A percentile compares a stretch with the other conserved stretches of the same genome.
Conservation (phyloP, 768 basidiomycete genomes). For the Astraeus odoratus region DNA sequence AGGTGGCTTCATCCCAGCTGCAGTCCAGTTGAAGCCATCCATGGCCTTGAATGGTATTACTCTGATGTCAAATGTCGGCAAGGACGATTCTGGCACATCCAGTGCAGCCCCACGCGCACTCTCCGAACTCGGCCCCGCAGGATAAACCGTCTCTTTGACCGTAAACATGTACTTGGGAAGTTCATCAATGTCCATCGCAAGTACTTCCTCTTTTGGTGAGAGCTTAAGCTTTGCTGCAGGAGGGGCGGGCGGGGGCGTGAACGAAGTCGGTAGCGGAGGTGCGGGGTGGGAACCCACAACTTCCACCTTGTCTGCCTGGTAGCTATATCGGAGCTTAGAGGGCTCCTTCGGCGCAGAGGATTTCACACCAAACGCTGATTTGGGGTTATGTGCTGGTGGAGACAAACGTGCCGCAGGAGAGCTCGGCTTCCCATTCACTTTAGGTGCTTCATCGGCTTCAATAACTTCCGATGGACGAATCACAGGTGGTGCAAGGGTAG, state of each 20-base stretch:
- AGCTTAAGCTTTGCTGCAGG: slow-evolving; percentile 22
- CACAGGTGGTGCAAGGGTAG: slow-evolving; percentile 12
- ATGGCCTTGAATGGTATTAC: slow-evolving; percentile 14
- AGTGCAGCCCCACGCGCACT: slow-evolving; percentile 32
- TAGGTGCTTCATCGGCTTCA: slow-evolving; percentile 29
- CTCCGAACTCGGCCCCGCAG: slow-evolving; percentile 16
- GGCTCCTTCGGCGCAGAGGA: slow-evolving; percentile 64
- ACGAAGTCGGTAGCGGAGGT: not conserved
- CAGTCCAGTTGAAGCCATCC: slow-evolving; percentile 53
- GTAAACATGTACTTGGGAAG: slow-evolving; percentile 32
- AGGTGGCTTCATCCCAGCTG: slow-evolving; percentile 51
- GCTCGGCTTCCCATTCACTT: slow-evolving; percentile 12
- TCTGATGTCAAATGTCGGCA: slow-evolving; percentile 41
- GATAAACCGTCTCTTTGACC: slow-evolving; percentile 7
- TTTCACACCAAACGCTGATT: slow-evolving; percentile 30
- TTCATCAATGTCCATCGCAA: slow-evolving; percentile 22
- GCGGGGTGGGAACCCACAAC: slow-evolving; percentile 13
- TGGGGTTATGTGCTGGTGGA: slow-evolving; percentile 15
- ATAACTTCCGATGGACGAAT: slow-evolving; percentile 33
- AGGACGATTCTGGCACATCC: slow-evolving; percentile 30
- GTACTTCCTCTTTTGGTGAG: slow-evolving; percentile 22
- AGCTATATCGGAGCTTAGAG: slow-evolving; percentile 70
- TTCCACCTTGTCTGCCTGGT: slow-evolving; percentile 49
- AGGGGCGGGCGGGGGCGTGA: slow-evolving; percentile 22
- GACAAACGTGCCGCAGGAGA: slow-evolving; percentile 8